Base-by-base conservation (phyloP, 768 basidiomycete genomes). In the Russula sp. region DNA sequence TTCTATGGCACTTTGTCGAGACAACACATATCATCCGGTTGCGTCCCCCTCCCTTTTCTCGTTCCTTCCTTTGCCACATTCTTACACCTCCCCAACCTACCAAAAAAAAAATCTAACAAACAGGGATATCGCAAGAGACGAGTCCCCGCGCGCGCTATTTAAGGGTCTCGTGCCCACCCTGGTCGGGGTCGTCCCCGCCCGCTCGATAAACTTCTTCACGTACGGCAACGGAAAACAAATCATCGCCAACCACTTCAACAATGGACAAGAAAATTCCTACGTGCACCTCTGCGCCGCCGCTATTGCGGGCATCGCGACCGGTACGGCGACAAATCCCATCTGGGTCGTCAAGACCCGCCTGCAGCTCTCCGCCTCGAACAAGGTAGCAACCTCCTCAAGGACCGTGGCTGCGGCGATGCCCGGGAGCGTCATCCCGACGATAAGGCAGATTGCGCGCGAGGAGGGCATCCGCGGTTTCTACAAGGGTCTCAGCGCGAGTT, bases 281-380 rank as follows among this genome's bases (percentile, higher is more conserved):
- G 87, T 99, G 0, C 95, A 98, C 72, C 84, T 98, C 25, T 64
- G 78, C 1, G 90, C 96, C 0, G 97, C 95, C 1, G 88, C 91
- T 0, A 70, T 85, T 10, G 96, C 96, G 1, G 95, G 96, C 0
- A 77, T 98, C 66, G 77, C 79, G 36, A 99, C 97, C 0, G 83
- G 94, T 5, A 87, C 92, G 0, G 92, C 85, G 11, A 98, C 97
- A 22, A 99, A 99, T 72, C 97, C 97, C 0, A 96, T 99, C 29
- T 99, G 97, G 97, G 97, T 99, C 50, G 93, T 99, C 63, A 99
- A 98, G 74, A 99, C 97, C 47, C 86, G 96, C 7, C 69, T 99
- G 57, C 97, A 99, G 70, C 83, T 99, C 16, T 76, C 74, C 3
- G 73, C 77, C n/a, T 53, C 66, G 22, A 29, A 60, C 35, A 51